Percentiles rank a stretch among this genome's conserved stretches.
phyloP scores from a whole-genome alignment of 2,329 filamentous ascomycete genomes.

The Didymellaceae sp. region DNA sequence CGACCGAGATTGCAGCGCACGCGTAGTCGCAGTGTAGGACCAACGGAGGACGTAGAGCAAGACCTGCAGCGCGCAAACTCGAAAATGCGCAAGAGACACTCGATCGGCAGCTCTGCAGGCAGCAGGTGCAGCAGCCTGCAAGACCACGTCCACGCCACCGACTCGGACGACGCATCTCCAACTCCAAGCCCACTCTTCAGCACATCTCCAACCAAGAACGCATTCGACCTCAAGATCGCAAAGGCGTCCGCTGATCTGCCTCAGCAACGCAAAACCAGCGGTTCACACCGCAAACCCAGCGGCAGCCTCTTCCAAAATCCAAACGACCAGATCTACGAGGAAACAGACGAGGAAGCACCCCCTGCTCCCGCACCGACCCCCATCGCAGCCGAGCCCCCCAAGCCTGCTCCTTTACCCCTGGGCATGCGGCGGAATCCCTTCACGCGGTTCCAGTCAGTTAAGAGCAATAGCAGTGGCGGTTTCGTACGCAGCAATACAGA shows the following conservation, averaged over 20 bases:
- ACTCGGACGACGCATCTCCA: slow-evolving; percentile 32
- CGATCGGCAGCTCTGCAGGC: slow-evolving; percentile 43
- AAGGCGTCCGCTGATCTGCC: slow-evolving; percentile 38
- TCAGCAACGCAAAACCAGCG: slow-evolving; percentile 64
- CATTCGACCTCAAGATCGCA: slow-evolving; percentile 28
- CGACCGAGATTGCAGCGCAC: slow-evolving; percentile 75
- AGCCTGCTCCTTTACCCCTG: slow-evolving; percentile 52
- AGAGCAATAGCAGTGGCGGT: slow-evolving; percentile 52
- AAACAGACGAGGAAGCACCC: slow-evolving; percentile 65
- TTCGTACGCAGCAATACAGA: slow-evolving; percentile 55
- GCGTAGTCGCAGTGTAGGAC: slow-evolving; percentile 54
- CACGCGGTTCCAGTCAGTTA: slow-evolving; percentile 64
- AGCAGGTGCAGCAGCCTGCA: slow-evolving; percentile 49
- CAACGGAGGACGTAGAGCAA: slow-evolving; percentile 35
- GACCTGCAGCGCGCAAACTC: slow-evolving; percentile 44
- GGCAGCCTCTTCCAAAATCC: slow-evolving; percentile 72
- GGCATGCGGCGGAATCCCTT: slow-evolving; percentile 69
- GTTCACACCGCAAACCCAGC: slow-evolving; percentile 72
- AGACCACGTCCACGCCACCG: slow-evolving; percentile 44
- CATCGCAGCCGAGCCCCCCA: slow-evolving; percentile 39
- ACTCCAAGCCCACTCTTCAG: slow-evolving; percentile 25
- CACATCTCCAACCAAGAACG: slow-evolving; percentile 32
- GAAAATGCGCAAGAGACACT: slow-evolving; percentile 45
- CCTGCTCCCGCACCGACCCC: slow-evolving; percentile 35
- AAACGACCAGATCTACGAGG: slow-evolving; percentile 86